These are phyloP conservation scores for Xylaria arbuscula DNA, from an alignment of 2,329 filamentous ascomycete species.

Conservation along the genomic window DNA sequence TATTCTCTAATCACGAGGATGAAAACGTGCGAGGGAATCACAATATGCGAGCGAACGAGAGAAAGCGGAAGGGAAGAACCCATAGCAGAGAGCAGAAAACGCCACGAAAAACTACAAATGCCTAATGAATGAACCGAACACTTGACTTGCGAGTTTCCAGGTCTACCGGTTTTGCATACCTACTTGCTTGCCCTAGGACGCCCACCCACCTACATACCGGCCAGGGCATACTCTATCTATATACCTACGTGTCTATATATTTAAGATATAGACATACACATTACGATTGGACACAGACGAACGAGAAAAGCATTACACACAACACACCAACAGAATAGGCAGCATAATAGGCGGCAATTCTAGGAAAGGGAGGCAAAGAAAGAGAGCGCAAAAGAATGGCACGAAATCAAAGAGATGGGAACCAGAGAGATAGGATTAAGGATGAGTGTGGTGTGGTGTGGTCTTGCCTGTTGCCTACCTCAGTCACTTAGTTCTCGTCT, in stretches of 20 bases:
- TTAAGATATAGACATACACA: neutral
- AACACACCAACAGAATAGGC: neutral
- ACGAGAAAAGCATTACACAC: neutral
- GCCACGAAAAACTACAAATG: neutral
- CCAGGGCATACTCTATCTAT: neutral
- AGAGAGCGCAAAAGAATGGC: neutral
- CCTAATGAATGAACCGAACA: neutral
- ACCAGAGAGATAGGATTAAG: too few species aligned
- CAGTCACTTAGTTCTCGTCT: too few species aligned
- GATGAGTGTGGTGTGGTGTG: too few species aligned
- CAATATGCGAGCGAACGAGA: neutral
- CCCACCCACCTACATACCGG: neutral
- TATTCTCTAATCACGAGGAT: neutral
- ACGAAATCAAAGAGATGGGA: too few species aligned
- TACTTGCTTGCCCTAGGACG: neutral
- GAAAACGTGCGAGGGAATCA: neutral
- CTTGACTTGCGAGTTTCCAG: constrained; percentile 9
- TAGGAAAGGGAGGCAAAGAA: too few species aligned
- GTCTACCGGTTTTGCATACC: neutral
- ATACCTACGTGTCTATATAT: constrained; percentile 4
- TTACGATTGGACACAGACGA: neutral
- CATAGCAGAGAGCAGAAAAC: neutral
- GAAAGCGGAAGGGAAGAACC: neutral
- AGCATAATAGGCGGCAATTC: too few species aligned
- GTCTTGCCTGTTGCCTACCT: too few species aligned